A percentile compares a stretch with the other conserved stretches of the same genome.
These are phyloP conservation scores for Oidium heveae DNA, from an alignment of 2,329 filamentous ascomycete genomes.

Conservation along the genomic window DNA sequence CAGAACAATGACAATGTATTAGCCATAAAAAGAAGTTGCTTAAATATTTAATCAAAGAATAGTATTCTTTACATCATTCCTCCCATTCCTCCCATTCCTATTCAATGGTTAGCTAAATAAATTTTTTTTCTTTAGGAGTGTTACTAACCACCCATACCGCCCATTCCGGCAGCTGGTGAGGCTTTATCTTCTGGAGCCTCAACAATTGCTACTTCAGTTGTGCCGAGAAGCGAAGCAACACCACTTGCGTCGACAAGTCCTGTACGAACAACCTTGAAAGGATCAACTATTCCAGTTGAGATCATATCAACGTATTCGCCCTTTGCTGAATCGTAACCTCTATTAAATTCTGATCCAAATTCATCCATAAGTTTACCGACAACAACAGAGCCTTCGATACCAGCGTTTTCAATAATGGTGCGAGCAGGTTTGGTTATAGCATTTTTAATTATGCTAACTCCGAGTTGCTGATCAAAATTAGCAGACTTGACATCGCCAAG, in stretches of 20 bases:
- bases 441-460: slow-evolving; percentile 91
- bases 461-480: slow-evolving; percentile 99
- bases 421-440: slow-evolving; percentile 89
- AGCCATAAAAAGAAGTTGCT: no score
- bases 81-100: slow-evolving; percentile 16
- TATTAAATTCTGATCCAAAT: slow-evolving; percentile 82
- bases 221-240: slow-evolving; percentile 89
- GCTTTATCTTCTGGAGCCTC: slow-evolving; percentile 86
- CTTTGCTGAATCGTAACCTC: slow-evolving; percentile 87
- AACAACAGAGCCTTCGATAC: slow-evolving; percentile 81
- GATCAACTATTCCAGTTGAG: slow-evolving; percentile 82
- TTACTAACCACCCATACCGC: slow-evolving; percentile 24
- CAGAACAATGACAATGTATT: no score
- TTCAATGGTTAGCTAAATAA: slow-evolving; percentile 3
- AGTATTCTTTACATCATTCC: slow-evolving; percentile 15
- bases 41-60: neutral
- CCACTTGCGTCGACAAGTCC: slow-evolving; percentile 84
- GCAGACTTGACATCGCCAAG: slow-evolving; percentile 56
- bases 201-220: slow-evolving; percentile 92
- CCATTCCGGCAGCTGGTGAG: slow-evolving; percentile 41
- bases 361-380: slow-evolving; percentile 97
- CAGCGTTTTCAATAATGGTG: slow-evolving; percentile 94
- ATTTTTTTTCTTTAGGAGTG: neutral
- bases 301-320: slow-evolving; percentile 99
- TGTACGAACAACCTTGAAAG: slow-evolving; percentile 97